Conservation (phyloP, 2,329 filamentous ascomycete genomes). For the Paecilomyces variotii region DNA sequence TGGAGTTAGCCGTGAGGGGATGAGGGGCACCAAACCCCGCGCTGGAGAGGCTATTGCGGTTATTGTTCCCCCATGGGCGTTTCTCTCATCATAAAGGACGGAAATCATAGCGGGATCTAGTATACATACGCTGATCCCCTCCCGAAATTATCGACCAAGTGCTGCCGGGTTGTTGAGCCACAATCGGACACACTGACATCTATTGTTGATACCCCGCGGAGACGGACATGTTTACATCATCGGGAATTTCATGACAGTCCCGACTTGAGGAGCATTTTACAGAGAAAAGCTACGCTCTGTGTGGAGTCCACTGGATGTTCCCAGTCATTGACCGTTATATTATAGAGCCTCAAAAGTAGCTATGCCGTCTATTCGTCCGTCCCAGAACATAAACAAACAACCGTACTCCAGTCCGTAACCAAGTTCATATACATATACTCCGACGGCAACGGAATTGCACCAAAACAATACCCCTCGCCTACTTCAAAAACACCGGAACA, state of each 20-base stretch:
- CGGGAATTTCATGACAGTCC: background rate
- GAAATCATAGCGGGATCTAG: background rate
- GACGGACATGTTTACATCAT: background rate
- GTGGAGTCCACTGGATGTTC: background rate
- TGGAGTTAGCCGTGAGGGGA: slow-evolving; percentile 1
- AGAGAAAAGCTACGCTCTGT: background rate
- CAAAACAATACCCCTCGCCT: slow-evolving; percentile 4
- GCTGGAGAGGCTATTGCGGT: background rate
- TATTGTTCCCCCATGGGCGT: background rate
- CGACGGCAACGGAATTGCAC: background rate
- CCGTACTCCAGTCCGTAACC: background rate
- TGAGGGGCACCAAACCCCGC: background rate
- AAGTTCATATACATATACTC: slow-evolving; percentile 1
- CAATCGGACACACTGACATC: background rate
- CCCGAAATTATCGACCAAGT: background rate
- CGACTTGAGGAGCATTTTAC: background rate
- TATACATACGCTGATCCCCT: background rate
- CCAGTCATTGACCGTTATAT: background rate
- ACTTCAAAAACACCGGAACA: slow-evolving; percentile 73
- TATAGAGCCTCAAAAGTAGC: background rate
- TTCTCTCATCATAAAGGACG: background rate
- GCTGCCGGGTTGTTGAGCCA: background rate
- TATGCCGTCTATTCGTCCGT: background rate
- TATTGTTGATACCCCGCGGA: background rate
- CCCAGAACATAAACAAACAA: background rate